Evolutionary conservation across 352 stramenopile genomes (phyloP).

Genomic region (Pythium phragmiticola): DNA sequence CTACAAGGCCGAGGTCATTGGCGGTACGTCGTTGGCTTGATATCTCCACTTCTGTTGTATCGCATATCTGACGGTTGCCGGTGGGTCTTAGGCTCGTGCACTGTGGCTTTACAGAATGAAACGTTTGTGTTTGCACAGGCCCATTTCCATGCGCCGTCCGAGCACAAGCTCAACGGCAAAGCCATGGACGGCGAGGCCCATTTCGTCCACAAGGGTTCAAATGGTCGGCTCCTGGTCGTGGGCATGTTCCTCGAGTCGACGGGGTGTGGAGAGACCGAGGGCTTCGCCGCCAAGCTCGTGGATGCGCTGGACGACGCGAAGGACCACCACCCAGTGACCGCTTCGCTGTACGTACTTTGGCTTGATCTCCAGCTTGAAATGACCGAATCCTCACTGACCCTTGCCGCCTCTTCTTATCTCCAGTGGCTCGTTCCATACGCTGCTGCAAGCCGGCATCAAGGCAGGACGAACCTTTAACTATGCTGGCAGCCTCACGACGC

Average conservation of each 20-base stretch:
- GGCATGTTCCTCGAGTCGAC: constrained; percentile 2
- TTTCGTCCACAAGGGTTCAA: constrained; percentile 37
- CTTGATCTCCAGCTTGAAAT: not conserved
- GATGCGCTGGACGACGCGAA: not conserved
- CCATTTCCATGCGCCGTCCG: constrained; percentile 38
- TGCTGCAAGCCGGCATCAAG: constrained; percentile 6
- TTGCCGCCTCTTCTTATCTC: too few species aligned
- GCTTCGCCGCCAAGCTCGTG: not conserved
- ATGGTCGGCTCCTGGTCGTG: constrained; percentile 6
- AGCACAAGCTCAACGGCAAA: constrained; percentile 40
- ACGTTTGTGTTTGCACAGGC: constrained; percentile 34
- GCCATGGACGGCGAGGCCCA: constrained; percentile 36
- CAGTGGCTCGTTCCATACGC: constrained; percentile 7
- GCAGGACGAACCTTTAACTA: constrained; percentile 53
- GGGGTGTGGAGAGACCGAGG: not conserved
- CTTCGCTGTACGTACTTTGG: not conserved
- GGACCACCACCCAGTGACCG: not conserved
- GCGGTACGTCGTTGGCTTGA: not conserved
- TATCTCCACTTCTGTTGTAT: too few species aligned
- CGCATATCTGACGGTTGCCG: not conserved
- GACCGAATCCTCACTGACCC: too few species aligned
- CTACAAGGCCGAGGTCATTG: constrained; percentile 26
- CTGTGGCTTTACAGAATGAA: not conserved
- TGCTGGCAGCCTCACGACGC: constrained; percentile 62
- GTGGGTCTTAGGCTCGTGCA: not conserved